Evolutionary conservation across 768 basidiomycete species (phyloP).

Genomic region (Cystobasidiopsis lactophilus): DNA sequence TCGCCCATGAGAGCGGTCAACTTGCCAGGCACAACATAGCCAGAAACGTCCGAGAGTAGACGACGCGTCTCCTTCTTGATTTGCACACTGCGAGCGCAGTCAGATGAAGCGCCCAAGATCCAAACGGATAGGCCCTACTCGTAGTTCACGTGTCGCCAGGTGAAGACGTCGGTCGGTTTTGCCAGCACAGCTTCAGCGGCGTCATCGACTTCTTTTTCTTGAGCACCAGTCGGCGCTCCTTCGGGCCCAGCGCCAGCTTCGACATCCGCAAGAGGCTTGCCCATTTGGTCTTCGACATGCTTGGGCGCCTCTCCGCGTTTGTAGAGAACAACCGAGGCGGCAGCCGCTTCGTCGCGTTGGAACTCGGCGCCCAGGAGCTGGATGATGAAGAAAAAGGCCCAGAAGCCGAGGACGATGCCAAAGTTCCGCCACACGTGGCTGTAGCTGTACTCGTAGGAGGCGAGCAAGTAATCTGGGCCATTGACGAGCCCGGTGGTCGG

Average conservation of each 20-base stretch:
- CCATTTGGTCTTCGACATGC: conserved; percentile 17
- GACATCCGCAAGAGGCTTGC: background rate
- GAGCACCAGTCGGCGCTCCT: background rate
- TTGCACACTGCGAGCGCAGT: conserved; percentile 7
- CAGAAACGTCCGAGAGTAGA: conserved; percentile 22
- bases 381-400: conserved; percentile 21
- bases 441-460: background rate
- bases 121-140: background rate
- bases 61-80: conserved; percentile 13
- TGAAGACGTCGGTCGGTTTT: too few species aligned
- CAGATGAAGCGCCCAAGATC: background rate
- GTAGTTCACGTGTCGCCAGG: conserved; percentile 24
- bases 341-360: conserved; percentile 15
- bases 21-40: conserved; percentile 28
- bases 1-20: conserved; percentile 31
- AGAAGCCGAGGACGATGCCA: conserved; percentile 20
- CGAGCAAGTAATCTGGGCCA: conserved; percentile 14
- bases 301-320: conserved; percentile 20
- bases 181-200: conserved; percentile 3
- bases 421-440: background rate
- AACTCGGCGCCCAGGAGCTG: conserved; percentile 21
- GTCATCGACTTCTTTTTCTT: background rate
- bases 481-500: conserved; percentile 13
- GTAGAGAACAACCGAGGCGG: conserved; percentile 16
- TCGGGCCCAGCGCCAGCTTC: background rate